These are phyloP conservation scores for Tetrahymena borealis DNA, from an alignment of 73 alveolate species.

Conservation along the genomic window DNA sequence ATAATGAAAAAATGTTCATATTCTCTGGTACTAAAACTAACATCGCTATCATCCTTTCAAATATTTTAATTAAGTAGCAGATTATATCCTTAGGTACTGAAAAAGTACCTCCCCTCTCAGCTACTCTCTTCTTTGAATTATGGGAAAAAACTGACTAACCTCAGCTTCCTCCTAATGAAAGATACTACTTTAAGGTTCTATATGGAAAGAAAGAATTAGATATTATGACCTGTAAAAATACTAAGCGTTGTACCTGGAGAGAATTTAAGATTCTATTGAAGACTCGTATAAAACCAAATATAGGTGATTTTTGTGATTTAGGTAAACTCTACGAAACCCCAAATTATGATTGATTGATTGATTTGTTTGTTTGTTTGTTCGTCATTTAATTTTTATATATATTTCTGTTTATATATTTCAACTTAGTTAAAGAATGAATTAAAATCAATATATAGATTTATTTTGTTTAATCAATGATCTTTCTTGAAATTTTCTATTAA, in stretches of 20 bases:
- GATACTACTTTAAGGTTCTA: background rate
- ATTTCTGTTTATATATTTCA: too few species aligned
- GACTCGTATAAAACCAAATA: background rate
- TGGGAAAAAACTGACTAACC: background rate
- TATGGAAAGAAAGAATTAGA: background rate
- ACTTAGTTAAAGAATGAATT: too few species aligned
- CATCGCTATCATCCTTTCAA: background rate
- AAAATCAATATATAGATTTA: too few species aligned
- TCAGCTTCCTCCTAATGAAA: background rate
- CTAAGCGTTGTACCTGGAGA: background rate
- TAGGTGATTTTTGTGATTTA: background rate
- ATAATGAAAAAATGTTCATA: background rate
- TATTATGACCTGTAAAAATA: background rate
- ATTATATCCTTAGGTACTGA: background rate
- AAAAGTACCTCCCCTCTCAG: background rate
- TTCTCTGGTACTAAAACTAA: background rate
- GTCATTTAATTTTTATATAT: too few species aligned
- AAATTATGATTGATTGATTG: background rate
- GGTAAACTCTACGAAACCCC: background rate
- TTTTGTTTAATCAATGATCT: too few species aligned
- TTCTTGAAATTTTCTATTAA: too few species aligned
- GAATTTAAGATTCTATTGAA: background rate
- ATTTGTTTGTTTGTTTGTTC: background rate
- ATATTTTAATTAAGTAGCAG: background rate
- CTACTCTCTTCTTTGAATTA: background rate